Evolutionary conservation across 1,139 yeast genomes (phyloP).

Genomic region (Debaryomyces singareniensis): DNA sequence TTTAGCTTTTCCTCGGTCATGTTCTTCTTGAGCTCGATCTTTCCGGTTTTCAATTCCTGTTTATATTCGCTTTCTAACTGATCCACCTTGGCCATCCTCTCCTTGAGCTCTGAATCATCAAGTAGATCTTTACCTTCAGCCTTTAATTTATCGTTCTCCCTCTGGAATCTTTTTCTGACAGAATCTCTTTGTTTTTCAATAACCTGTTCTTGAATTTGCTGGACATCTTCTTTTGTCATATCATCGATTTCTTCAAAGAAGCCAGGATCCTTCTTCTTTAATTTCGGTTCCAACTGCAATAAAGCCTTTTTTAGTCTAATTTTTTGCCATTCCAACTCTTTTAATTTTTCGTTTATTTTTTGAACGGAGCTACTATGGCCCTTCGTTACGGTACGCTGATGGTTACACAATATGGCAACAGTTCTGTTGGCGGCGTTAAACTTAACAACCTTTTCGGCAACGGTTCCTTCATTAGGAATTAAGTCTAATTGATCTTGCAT

Average conservation of each 20-base stretch:
- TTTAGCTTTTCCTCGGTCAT: constrained; percentile 67
- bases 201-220: constrained; percentile 49
- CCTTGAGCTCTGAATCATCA: constrained; percentile 51
- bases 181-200: constrained; percentile 58
- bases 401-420: constrained; percentile 94
- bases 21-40: constrained; percentile 48
- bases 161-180: constrained; percentile 54
- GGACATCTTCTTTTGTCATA: constrained; percentile 58
- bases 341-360: constrained; percentile 67
- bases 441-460: constrained; percentile 78
- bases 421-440: constrained; percentile 94
- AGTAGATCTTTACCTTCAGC: constrained; percentile 50
- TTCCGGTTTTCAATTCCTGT: constrained; percentile 56
- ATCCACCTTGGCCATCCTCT: constrained; percentile 53
- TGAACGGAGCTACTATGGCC: constrained; percentile 76
- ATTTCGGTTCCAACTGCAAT: constrained; percentile 52
- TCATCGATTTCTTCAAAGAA: constrained; percentile 72
- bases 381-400: constrained; percentile 88
- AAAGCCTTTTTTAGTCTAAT: constrained; percentile 69
- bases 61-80: constrained; percentile 49
- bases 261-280: constrained; percentile 45
- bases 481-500: constrained; percentile 92
- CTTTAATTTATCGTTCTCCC: constrained; percentile 72
- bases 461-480: constrained; percentile 78
- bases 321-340: constrained; percentile 81